Conservation (phyloP, 768 basidiomycete genomes). For the Termitomyces sp. region DNA sequence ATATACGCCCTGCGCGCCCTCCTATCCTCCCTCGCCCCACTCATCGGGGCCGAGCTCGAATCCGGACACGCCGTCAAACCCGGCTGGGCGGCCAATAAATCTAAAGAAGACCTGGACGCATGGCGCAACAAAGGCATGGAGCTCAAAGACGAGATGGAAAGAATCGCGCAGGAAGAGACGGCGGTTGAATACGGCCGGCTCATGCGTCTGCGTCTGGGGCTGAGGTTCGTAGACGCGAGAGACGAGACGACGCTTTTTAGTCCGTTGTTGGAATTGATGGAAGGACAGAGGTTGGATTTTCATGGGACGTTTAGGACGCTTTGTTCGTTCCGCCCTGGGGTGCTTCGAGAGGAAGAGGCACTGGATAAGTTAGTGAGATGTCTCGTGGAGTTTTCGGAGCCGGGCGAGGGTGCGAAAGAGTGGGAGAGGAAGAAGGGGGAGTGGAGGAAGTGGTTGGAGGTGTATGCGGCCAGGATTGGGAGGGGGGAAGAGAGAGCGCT, state of each 20-base stretch:
- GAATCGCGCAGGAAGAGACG: slow-evolving; percentile 12
- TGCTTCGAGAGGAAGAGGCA: slow-evolving; percentile 5
- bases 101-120: neutral
- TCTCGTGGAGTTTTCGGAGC: slow-evolving; percentile 41
- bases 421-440: slow-evolving; percentile 43
- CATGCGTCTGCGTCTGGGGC: slow-evolving; percentile 79
- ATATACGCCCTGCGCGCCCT: slow-evolving; percentile 76
- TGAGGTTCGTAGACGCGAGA: slow-evolving; percentile 44
- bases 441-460: slow-evolving; percentile 60
- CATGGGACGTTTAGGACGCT: slow-evolving; percentile 79
- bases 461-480: slow-evolving; percentile 54
- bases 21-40: slow-evolving; percentile 70
- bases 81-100: slow-evolving; percentile 51
- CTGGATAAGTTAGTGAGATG: slow-evolving; percentile 38
- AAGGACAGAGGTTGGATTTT: slow-evolving; percentile 77
- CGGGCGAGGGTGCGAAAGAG: slow-evolving; percentile 18
- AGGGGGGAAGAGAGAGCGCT: slow-evolving; percentile 42
- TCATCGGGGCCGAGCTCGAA: slow-evolving; percentile 80
- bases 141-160: neutral
- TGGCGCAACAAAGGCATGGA: neutral
- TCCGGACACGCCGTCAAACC: slow-evolving; percentile 41
- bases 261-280: slow-evolving; percentile 73
- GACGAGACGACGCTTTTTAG: slow-evolving; percentile 61
- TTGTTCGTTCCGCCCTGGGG: slow-evolving; percentile 44
- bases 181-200: slow-evolving; percentile 58